Evolutionary conservation across 768 basidiomycete genomes (phyloP), one percentile per base, ranked within the genome.

Genomic region (Leccinellum albellum): DNA sequence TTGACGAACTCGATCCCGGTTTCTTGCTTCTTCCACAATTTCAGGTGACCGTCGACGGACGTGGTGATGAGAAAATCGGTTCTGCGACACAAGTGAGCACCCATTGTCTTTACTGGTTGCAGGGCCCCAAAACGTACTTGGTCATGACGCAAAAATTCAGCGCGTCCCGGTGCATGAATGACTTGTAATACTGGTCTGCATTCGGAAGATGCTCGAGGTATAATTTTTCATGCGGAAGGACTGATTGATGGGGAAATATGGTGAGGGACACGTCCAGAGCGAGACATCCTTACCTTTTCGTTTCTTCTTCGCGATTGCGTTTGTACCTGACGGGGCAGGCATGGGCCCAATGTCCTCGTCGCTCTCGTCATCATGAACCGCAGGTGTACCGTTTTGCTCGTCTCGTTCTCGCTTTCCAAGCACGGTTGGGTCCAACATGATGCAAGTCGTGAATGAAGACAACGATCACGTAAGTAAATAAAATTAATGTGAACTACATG

Each of bases 21-120:
- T 21, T 94, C 90, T 75, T 97, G 94, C 73, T 99, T 99, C 79
- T 97, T 98, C 97, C 97, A 99, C n/a, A 99, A 74, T 71, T 99
- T 99, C 61, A 98, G 73, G 72, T 94, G 89, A 2, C 97, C 97
- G 68, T 98, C 97, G 10, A 94, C 73, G 3, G 96, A 98, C 1
- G 96, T 94, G 7, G 97, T 99, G 50, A 99, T 80, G 44, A 98
- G 68, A 67, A 98, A 99, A 56, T 94, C 87, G 13, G 94, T 96
- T 71, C 96, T 97, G 63, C 4, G 12, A 31, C 3, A 26, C 44
- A n/a, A 4, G 14, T 73, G 29, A 69, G 61, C 37, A 5, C 21
- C 3, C 17, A 0, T 42, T 20, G 40, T 20, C 20, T 10, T 13
- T 4, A 14, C 14, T 31, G 15, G 21, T 31, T 32, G 21, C 3